Conservation (phyloP, 768 basidiomycete species). For the Coprinopsis marcescibilis region DNA sequence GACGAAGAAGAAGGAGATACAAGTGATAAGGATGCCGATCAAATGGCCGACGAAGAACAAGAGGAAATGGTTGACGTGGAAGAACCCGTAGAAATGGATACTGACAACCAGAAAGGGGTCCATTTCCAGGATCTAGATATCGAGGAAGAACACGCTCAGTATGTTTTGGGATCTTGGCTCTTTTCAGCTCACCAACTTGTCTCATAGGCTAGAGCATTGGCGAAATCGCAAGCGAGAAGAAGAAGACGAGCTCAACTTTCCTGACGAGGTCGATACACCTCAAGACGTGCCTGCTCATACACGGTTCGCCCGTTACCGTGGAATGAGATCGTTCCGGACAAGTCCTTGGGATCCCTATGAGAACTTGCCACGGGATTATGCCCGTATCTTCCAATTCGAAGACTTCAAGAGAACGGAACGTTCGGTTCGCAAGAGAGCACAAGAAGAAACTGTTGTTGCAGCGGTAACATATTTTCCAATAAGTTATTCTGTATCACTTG, state of each 20-base stretch:
- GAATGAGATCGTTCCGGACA: slow-evolving; percentile 87
- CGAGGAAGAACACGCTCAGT: slow-evolving; percentile 84
- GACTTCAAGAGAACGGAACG: slow-evolving; percentile 86
- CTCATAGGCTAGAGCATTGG: slow-evolving; percentile 60
- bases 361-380: slow-evolving; percentile 91
- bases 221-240: slow-evolving; percentile 67
- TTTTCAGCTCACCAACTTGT: background rate
- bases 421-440: slow-evolving; percentile 58
- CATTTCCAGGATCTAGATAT: slow-evolving; percentile 72
- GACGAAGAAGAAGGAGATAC: slow-evolving; percentile 54
- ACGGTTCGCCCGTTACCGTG: slow-evolving; percentile 90
- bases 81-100: slow-evolving; percentile 54
- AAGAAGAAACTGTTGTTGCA: slow-evolving; percentile 52
- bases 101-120: slow-evolving; percentile 45
- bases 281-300: slow-evolving; percentile 71
- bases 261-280: slow-evolving; percentile 95
- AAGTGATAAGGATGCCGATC: slow-evolving; percentile 36
- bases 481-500: background rate
- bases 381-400: slow-evolving; percentile 94
- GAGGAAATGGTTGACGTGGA: slow-evolving; percentile 48
- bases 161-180: slow-evolving; percentile 30
- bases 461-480: slow-evolving; percentile 44
- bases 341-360: slow-evolving; percentile 98
- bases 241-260: slow-evolving; percentile 80
- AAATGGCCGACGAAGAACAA: slow-evolving; percentile 37